Percentiles rank a stretch among this genome's conserved stretches.
Conservation (phyloP, 2,329 filamentous ascomycete species). For the Fusarium compactum region DNA sequence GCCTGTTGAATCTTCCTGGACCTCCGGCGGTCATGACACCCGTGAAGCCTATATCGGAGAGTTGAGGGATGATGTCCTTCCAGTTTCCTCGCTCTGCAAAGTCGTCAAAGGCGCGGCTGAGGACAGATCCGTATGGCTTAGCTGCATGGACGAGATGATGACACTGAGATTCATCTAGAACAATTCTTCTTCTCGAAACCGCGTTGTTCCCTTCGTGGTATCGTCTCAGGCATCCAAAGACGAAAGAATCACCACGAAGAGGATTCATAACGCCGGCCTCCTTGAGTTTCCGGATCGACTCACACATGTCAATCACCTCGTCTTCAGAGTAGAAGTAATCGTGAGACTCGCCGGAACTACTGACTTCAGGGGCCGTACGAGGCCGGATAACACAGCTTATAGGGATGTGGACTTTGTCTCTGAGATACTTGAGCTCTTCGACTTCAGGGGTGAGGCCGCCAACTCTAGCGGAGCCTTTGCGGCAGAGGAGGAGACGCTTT, state of each 20-base stretch:
- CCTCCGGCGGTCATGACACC: conserved; percentile 68
- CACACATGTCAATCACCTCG: conserved; percentile 60
- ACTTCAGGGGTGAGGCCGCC: conserved; percentile 66
- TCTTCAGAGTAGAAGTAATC: conserved; percentile 64
- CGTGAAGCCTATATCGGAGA: conserved; percentile 61
- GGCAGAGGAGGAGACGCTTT: conserved; percentile 67
- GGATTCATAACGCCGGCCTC: conserved; percentile 53
- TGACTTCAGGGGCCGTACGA: conserved; percentile 43
- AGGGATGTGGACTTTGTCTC: conserved; percentile 51
- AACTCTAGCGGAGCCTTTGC: conserved; percentile 60
- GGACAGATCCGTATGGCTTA: conserved; percentile 59
- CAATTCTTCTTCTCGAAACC: conserved; percentile 21
- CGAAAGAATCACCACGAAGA: conserved; percentile 65
- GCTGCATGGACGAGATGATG: conserved; percentile 57
- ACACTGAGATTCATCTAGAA: conserved; percentile 58
- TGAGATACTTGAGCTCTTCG: conserved; percentile 53
- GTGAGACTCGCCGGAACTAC: conserved; percentile 26
- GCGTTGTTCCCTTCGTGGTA: neutral
- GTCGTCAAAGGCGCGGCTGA: conserved; percentile 69
- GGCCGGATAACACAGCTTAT: conserved; percentile 69
- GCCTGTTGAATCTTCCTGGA: conserved; percentile 54
- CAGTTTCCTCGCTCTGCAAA: conserved; percentile 50
- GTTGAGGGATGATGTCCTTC: conserved; percentile 47
- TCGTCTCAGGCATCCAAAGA: conserved; percentile 62
- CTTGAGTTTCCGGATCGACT: conserved; percentile 55